phyloP scores from a whole-genome alignment of 129 eudicot genomes.

The Chrysanthemum lavandulifolium region DNA sequence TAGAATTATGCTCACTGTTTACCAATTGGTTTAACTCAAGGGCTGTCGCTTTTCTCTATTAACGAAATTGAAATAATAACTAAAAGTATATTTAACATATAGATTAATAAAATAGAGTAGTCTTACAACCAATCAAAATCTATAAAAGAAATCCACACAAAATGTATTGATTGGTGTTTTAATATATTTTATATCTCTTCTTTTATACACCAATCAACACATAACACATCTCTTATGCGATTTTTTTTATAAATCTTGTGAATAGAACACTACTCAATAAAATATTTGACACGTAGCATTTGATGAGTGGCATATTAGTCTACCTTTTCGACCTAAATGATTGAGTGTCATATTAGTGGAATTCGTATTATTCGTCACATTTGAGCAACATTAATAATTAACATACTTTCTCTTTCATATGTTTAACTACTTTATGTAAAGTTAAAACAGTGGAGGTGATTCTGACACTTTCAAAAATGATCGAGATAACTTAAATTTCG shows the following conservation, averaged over 20 bases:
- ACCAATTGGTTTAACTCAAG: constrained; percentile 16
- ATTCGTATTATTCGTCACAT: constrained; percentile 12
- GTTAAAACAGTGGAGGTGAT: neutral
- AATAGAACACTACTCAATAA: too few species aligned
- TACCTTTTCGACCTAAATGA: constrained; percentile 20
- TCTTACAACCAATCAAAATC: too few species aligned
- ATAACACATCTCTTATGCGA: too few species aligned
- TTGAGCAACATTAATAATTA: constrained; percentile 10
- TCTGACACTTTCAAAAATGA: too few species aligned
- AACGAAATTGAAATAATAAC: neutral
- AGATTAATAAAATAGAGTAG: neutral
- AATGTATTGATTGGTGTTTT: too few species aligned
- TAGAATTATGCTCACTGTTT: too few species aligned
- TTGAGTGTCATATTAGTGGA: constrained; percentile 1
- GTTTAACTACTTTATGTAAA: neutral
- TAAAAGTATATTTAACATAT: neutral
- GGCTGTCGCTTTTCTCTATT: neutral
- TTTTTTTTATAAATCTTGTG: too few species aligned
- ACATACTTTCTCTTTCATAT: neutral
- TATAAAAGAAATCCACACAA: too few species aligned
- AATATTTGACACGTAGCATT: constrained; percentile 23
- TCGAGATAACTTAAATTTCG: too few species aligned
- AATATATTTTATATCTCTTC: too few species aligned
- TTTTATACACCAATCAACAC: too few species aligned
- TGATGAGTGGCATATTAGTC: constrained; percentile 14